phyloP scores from a whole-genome alignment of 2,329 filamentous ascomycete genomes.

The Orbilia ellipsospora region DNA sequence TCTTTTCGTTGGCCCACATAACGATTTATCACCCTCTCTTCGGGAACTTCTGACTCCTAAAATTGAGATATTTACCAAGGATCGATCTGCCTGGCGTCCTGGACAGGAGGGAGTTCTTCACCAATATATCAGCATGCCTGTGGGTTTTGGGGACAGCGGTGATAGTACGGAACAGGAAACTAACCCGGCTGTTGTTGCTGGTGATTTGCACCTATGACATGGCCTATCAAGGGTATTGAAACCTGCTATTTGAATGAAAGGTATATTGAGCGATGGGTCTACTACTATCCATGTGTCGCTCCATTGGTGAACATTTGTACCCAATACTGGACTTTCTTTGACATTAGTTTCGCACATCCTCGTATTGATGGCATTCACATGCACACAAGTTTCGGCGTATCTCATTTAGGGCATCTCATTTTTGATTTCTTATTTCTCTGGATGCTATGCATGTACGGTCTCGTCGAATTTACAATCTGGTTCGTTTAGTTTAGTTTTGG shows the following conservation, averaged over 20 bases:
- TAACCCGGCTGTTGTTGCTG: slow-evolving; percentile 21
- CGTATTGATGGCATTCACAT: background rate
- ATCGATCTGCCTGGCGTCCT: slow-evolving; percentile 47
- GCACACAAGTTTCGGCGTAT: slow-evolving; percentile 21
- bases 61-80: slow-evolving; percentile 52
- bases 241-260: slow-evolving; percentile 6
- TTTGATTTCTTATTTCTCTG: slow-evolving; percentile 10
- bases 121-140: slow-evolving; percentile 53
- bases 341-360: slow-evolving; percentile 3
- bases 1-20: slow-evolving; percentile 45
- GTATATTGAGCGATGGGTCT: slow-evolving; percentile 11
- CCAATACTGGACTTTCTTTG: slow-evolving; percentile 6
- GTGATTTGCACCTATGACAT: slow-evolving; percentile 46
- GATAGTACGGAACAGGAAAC: slow-evolving; percentile 20
- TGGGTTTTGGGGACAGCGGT: slow-evolving; percentile 48
- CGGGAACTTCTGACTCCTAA: slow-evolving; percentile 43
- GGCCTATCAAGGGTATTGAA: background rate
- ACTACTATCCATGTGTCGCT: slow-evolving; percentile 15
- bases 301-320: slow-evolving; percentile 31
- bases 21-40: slow-evolving; percentile 32
- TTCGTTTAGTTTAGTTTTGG: slow-evolving; percentile 10
- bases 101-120: slow-evolving; percentile 54
- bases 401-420: slow-evolving; percentile 15
- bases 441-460: background rate
- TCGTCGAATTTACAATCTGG: background rate